Base-by-base conservation (phyloP, 1,284 basidiomycete genomes). In the Apiotrichum gamsii region DNA sequence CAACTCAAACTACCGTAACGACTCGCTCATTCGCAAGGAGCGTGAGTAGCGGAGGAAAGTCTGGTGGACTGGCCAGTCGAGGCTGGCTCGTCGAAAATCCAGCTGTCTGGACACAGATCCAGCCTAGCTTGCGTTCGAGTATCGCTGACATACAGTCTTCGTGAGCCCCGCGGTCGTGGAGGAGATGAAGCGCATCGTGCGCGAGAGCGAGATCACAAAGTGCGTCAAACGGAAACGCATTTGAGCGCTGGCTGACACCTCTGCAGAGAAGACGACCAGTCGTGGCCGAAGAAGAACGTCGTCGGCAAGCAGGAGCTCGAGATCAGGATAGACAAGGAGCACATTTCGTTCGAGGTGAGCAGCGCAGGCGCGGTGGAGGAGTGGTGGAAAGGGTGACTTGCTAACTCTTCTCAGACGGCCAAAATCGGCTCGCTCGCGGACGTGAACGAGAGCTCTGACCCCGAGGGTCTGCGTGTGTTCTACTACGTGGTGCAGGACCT, bases 201-300 rank as follows among this genome's bases (percentile, higher is more conserved):
- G 90, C 64, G 77, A 90, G 23, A 91, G 87, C 68, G 95, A 98
- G 64, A 91, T 98, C 58, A 87, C 87, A 50, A 95, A 94, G 91
- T 94, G 59, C 56, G 82, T n/a, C n/a, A n/a, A n/a, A n/a, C n/a
- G n/a, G n/a, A n/a, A n/a, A n/a, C n/a, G n/a, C n/a, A n/a, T n/a
- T n/a, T 16, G 21, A 18, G 13, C 30, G 11, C 8, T 14, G n/a
- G 35, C 46, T 48, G 39, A 49, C 52, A 11, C 8, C n/a, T 8
- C 24, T 9, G 6, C 72, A 95, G 90, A 76, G 95, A 99, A 80
- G 94, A 98, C 70, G 94, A 98, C 73, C 80, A 83, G 0, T 86
- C 90, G 62, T 98, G 94, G 95, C 94, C 94, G 5, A 94, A 95
- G 76, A 96, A 94, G 78, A 95, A 96, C 72, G 88, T 95, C 37